Percentiles rank a stretch among this genome's conserved stretches.
phyloP scores from a whole-genome alignment of 2,329 filamentous ascomycete species.

The Arthrobotrys musiformis region DNA sequence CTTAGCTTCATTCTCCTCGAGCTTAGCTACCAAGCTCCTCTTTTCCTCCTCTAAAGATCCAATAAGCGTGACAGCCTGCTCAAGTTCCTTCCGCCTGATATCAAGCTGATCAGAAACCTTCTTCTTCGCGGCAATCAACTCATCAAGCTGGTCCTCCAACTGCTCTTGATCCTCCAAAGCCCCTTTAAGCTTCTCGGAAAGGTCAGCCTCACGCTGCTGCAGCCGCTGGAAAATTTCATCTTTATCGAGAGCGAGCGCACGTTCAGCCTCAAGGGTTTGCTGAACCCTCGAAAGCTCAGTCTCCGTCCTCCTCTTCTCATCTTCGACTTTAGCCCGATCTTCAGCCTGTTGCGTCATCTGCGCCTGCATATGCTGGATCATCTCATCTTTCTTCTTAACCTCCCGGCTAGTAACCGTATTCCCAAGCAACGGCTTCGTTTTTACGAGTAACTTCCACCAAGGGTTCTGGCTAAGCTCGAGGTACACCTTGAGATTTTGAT shows the following conservation, averaged over 20 bases:
- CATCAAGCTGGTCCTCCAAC: conserved; percentile 91
- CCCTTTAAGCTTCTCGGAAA: conserved; percentile 90
- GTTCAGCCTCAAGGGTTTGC: conserved; percentile 93
- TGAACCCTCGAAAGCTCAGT: conserved; percentile 88
- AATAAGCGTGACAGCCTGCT: conserved; percentile 90
- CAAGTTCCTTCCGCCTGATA: conserved; percentile 80
- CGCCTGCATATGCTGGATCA: conserved; percentile 85
- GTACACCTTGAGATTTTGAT: conserved; percentile 92
- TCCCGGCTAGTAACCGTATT: conserved; percentile 91
- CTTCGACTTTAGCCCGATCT: conserved; percentile 83
- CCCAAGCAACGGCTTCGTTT: conserved; percentile 94
- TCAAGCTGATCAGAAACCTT: conserved; percentile 86
- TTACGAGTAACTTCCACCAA: conserved; percentile 95
- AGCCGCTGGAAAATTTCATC: conserved; percentile 99
- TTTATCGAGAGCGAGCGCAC: conserved; percentile 94
- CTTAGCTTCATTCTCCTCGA: conserved; percentile 76
- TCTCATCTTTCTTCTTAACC: conserved; percentile 93
- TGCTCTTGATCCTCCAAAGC: conserved; percentile 94
- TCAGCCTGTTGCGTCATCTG: conserved; percentile 81
- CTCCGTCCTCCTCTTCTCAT: conserved; percentile 87
- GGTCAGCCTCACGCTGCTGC: conserved; percentile 87
- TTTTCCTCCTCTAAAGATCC: conserved; percentile 87
- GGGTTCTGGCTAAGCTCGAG: conserved; percentile 88
- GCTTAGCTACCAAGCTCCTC: conserved; percentile 74
- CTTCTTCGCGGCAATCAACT: conserved; percentile 87